Conservation (phyloP, 2,329 filamentous ascomycete genomes). For the Rachicladosporium sp. region DNA sequence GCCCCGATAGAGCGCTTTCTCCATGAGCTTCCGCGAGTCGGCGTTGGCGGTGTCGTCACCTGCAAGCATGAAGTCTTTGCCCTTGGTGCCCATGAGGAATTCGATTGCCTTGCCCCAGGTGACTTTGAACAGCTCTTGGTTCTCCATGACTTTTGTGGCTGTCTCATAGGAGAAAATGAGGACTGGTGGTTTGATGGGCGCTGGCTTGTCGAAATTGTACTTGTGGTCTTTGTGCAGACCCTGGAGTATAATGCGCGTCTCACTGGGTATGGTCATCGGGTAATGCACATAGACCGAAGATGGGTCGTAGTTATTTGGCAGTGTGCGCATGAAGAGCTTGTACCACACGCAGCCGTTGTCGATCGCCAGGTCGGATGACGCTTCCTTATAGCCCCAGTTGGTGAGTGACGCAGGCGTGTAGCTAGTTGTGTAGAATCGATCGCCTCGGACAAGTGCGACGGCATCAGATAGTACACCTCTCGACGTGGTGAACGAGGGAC, state of each 20-base stretch:
- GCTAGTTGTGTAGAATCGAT: slow-evolving; percentile 44
- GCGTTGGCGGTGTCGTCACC: slow-evolving; percentile 32
- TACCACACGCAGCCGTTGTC: slow-evolving; percentile 40
- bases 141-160: slow-evolving; percentile 30
- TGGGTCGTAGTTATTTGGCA: slow-evolving; percentile 37
- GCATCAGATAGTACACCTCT: slow-evolving; percentile 49
- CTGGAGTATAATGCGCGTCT: slow-evolving; percentile 33
- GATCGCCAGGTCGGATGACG: slow-evolving; percentile 30
- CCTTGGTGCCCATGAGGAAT: slow-evolving; percentile 31
- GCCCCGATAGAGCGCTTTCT: slow-evolving; percentile 29
- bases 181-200: slow-evolving; percentile 21
- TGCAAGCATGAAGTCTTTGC: slow-evolving; percentile 37
- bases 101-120: slow-evolving; percentile 35
- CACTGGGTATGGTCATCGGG: slow-evolving; percentile 35
- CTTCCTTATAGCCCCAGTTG: slow-evolving; percentile 37
- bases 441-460: slow-evolving; percentile 45
- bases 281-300: slow-evolving; percentile 40
- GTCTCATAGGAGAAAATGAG: slow-evolving; percentile 35
- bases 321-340: slow-evolving; percentile 38
- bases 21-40: slow-evolving; percentile 32
- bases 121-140: slow-evolving; percentile 34
- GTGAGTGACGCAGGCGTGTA: slow-evolving; percentile 26
- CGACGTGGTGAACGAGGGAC: slow-evolving; percentile 41
- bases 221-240: slow-evolving; percentile 28
- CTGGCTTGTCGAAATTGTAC: slow-evolving; percentile 27